These are phyloP conservation scores for Paramecium biaurelia DNA, from an alignment of 73 alveolate species.

Conservation along the genomic window DNA sequence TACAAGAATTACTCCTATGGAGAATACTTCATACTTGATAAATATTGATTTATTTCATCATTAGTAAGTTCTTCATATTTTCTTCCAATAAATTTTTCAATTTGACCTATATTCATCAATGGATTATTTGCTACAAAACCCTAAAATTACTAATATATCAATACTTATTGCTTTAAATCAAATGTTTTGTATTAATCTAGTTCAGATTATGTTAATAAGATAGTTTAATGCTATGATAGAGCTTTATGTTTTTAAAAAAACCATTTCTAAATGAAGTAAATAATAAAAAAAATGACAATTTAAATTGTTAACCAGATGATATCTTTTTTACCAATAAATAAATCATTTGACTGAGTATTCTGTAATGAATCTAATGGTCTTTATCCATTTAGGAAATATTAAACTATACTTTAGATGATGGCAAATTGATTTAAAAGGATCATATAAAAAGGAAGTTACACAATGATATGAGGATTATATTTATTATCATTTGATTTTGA, in stretches of 20 bases:
- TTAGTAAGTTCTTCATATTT: neutral
- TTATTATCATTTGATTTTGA: neutral
- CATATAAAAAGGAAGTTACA: neutral
- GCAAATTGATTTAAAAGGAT: neutral
- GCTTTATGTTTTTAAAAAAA: neutral
- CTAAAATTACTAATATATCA: neutral
- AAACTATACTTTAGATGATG: neutral
- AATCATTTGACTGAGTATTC: neutral
- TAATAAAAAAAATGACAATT: neutral
- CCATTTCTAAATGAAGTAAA: neutral
- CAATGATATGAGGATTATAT: neutral
- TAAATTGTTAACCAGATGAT: neutral
- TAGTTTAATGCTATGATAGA: neutral
- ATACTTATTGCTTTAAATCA: neutral
- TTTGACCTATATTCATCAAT: neutral
- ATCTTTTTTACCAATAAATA: neutral
- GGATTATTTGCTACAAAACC: neutral
- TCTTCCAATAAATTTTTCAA: neutral
- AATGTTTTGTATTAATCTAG: neutral
- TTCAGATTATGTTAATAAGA: neutral
- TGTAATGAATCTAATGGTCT: neutral
- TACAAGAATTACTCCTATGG: neutral
- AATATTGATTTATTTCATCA: neutral
- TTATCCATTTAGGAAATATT: neutral
- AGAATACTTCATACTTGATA: neutral